A percentile compares a stretch with the other conserved stretches of the same genome.
Evolutionary conservation across 768 basidiomycete genomes (phyloP).

Genomic region (Hebeloma cylindrosporum): DNA sequence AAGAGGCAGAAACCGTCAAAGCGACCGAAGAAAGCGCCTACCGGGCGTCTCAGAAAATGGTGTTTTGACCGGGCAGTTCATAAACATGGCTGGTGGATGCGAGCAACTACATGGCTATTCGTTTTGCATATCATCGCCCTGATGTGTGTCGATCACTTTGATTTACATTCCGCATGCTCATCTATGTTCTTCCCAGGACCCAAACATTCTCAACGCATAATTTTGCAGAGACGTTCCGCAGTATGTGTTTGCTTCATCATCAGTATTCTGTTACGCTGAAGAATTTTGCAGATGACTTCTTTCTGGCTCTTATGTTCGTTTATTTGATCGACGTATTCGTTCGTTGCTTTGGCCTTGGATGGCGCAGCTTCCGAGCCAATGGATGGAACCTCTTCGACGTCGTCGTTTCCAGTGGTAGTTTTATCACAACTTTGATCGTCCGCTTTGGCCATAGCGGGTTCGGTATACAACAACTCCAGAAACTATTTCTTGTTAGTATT

Average conservation of each 20-base stretch:
- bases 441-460: conserved; percentile 53
- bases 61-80: conserved; percentile 88
- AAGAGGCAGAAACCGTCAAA: conserved; percentile 84
- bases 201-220: conserved; percentile 64
- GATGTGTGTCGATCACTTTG: conserved; percentile 53
- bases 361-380: conserved; percentile 79
- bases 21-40: conserved; percentile 65
- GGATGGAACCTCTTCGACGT: conserved; percentile 96
- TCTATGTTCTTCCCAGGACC: conserved; percentile 51
- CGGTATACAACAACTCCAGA: conserved; percentile 67
- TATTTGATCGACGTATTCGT: conserved; percentile 78
- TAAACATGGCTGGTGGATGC: conserved; percentile 94
- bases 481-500: conserved; percentile 90
- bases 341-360: conserved; percentile 83
- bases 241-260: conserved; percentile 38
- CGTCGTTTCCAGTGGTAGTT: conserved; percentile 74
- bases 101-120: conserved; percentile 76
- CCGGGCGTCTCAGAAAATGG: conserved; percentile 64
- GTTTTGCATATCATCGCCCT: conserved; percentile 78
- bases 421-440: conserved; percentile 78
- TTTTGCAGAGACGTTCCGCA: conserved; percentile 54
- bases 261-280: background rate
- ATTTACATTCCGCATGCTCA: background rate
- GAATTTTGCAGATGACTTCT: conserved; percentile 60
- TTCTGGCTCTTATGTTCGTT: conserved; percentile 67